phyloP scores from a whole-genome alignment of 345 rosid genomes.

The Citrus sp. region DNA sequence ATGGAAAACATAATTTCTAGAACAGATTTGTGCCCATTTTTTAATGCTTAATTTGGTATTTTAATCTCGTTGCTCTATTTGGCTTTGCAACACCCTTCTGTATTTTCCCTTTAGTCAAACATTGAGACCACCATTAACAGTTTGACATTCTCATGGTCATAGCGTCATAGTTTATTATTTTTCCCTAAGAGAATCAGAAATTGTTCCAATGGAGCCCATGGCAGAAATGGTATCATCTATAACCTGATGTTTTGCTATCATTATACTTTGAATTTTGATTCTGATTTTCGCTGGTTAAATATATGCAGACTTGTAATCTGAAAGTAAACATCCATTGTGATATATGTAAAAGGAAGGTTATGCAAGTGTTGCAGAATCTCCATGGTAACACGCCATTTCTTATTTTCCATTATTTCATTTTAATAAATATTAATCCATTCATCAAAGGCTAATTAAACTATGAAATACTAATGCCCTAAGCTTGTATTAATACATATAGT shows the following conservation, averaged over 20 bases:
- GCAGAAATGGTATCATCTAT: background rate
- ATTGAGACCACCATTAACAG: background rate
- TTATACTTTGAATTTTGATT: background rate
- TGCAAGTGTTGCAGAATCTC: conserved; percentile 27
- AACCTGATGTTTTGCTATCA: background rate
- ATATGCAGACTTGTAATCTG: conserved; percentile 11
- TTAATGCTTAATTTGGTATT: background rate
- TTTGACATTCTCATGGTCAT: background rate
- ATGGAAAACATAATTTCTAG: background rate
- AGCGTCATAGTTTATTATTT: background rate
- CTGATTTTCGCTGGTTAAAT: background rate
- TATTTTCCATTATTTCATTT: background rate
- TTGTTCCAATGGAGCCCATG: conserved; percentile 9
- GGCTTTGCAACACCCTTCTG: background rate
- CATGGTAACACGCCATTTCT: conserved; percentile 6
- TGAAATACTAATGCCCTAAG: background rate
- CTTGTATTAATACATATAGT: too few relatives aligned
- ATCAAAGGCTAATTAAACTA: background rate
- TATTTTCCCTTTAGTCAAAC: background rate
- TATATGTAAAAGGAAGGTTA: conserved; percentile 21
- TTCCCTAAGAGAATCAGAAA: background rate
- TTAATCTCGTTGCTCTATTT: background rate
- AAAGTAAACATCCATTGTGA: conserved; percentile 19
- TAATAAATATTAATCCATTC: background rate
- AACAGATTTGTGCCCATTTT: background rate